phyloP scores from a whole-genome alignment of 352 stramenopile genomes.

The Phytophthora nicotianae region DNA sequence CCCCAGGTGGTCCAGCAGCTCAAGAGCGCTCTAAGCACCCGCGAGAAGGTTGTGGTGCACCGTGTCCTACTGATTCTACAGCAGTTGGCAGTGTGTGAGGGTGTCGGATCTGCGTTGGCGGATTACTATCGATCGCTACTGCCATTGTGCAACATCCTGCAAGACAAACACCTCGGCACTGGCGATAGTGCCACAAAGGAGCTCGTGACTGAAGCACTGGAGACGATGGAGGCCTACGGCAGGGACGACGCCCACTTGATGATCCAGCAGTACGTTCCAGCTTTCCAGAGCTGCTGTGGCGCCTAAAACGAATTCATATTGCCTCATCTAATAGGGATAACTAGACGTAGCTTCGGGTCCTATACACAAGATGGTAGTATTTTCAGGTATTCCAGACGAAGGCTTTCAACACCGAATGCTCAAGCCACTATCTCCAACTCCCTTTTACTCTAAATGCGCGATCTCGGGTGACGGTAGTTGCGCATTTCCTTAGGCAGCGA shows the following conservation, averaged over 20 bases:
- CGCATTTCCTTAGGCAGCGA: conserved; percentile 89
- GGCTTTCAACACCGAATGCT: conserved; percentile 19
- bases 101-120: conserved; percentile 61
- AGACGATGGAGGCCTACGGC: conserved; percentile 78
- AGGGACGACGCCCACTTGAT: conserved; percentile 65
- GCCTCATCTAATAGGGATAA: background rate
- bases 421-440: conserved; percentile 2
- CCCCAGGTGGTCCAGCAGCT: conserved; percentile 64
- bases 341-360: conserved; percentile 11
- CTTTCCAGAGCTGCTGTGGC: conserved; percentile 59
- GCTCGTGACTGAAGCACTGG: conserved; percentile 67
- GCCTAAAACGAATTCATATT: conserved; percentile 10
- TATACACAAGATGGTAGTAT: conserved; percentile 29
- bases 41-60: conserved; percentile 68
- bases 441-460: conserved; percentile 67
- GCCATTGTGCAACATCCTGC: conserved; percentile 83
- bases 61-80: conserved; percentile 75
- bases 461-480: conserved; percentile 88
- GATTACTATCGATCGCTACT: conserved; percentile 80
- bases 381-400: conserved; percentile 13
- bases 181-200: conserved; percentile 62
- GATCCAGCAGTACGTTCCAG: conserved; percentile 82
- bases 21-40: conserved; percentile 66
- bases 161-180: conserved; percentile 78
- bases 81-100: conserved; percentile 72